These are phyloP conservation scores for Fusarium sp. DNA, from an alignment of 2,329 filamentous ascomycete species.

Conservation along the genomic window DNA sequence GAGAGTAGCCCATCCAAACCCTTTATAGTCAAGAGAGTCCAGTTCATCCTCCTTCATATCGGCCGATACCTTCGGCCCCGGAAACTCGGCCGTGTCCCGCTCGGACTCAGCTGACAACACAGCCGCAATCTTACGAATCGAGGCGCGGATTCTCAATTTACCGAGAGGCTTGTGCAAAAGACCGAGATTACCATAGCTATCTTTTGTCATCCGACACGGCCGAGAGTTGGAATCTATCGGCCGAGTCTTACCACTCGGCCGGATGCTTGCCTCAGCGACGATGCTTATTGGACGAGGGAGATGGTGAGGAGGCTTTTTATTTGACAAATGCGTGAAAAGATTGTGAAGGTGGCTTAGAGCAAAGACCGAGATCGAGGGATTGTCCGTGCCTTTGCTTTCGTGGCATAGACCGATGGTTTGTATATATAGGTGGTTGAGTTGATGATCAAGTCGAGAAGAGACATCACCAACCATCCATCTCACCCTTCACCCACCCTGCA, in stretches of 20 bases:
- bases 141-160: neutral
- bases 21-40: conserved; percentile 14
- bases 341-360: neutral
- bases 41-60: rapidly evolving
- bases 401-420: neutral
- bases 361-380: conserved; percentile 7
- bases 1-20: neutral
- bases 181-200: neutral
- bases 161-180: conserved; percentile 1
- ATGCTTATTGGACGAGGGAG: conserved; percentile 15
- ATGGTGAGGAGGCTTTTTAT: neutral
- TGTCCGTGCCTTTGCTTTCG: neutral
- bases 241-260: conserved; percentile 13
- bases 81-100: neutral
- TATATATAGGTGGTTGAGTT: conserved; percentile 16
- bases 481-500: neutral
- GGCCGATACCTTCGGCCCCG: conserved; percentile 13
- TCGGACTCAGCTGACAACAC: neutral
- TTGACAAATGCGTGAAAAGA: neutral
- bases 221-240: neutral
- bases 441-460: no score
- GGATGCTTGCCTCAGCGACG: neutral
- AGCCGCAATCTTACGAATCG: conserved; percentile 2
- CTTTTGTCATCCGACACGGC: conserved; percentile 3
- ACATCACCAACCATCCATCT: neutral